A percentile compares a stretch with the other conserved stretches of the same genome.
These are phyloP conservation scores for Mucor velutinosus DNA, from an alignment of 371 early-diverging fungal genomes.

Conservation along the genomic window DNA sequence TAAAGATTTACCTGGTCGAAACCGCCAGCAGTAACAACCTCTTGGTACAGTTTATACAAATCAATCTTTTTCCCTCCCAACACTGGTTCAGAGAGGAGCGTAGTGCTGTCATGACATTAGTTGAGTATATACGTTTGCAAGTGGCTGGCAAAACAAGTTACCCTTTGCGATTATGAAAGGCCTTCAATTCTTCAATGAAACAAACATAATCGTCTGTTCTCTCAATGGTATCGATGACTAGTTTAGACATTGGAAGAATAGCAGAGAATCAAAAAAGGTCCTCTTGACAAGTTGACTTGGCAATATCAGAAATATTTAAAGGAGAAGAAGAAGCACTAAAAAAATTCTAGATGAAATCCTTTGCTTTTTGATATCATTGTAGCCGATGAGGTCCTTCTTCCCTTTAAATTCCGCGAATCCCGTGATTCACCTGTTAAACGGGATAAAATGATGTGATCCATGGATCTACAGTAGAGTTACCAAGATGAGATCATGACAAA, in stretches of 20 bases:
- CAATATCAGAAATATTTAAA: not conserved
- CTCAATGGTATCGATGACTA: conserved; percentile 62
- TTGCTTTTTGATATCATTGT: not conserved
- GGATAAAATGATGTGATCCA: not conserved
- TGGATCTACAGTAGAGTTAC: not conserved
- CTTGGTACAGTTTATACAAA: conserved; percentile 66
- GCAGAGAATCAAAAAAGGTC: not conserved
- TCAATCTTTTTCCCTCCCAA: conserved; percentile 78
- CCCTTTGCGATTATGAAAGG: conserved; percentile 75
- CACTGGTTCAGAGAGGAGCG: conserved; percentile 70
- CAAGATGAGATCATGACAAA: not conserved
- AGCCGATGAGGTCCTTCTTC: not conserved
- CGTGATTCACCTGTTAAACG: not conserved
- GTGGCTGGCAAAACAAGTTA: conserved; percentile 21
- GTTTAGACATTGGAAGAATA: conserved; percentile 22
- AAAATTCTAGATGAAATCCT: not conserved
- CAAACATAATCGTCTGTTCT: conserved; percentile 70
- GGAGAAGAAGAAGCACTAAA: not conserved
- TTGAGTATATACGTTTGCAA: not conserved
- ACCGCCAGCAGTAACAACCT: conserved; percentile 71
- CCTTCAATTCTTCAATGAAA: conserved; percentile 71
- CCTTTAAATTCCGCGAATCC: not conserved
- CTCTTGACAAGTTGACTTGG: not conserved
- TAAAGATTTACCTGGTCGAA: conserved; percentile 61
- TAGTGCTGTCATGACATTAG: conserved; percentile 45